Percentiles rank a stretch among this genome's conserved stretches.
These are phyloP conservation scores for Penicillium sp. DNA, from an alignment of 2,329 filamentous ascomycete species.

Conservation along the genomic window DNA sequence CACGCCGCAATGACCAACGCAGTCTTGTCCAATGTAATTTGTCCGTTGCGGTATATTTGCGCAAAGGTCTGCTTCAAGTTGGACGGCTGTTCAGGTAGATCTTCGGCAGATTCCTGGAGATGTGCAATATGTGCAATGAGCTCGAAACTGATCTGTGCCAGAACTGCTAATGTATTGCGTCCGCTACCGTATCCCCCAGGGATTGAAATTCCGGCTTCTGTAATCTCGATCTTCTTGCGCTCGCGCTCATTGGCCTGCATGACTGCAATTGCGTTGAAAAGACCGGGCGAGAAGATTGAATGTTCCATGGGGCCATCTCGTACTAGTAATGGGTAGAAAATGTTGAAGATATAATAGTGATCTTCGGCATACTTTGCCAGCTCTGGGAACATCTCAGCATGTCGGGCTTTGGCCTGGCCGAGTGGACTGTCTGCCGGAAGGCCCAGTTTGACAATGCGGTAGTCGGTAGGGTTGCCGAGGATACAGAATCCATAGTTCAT, in stretches of 20 bases:
- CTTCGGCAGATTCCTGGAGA: conserved; percentile 35
- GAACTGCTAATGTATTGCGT: conserved; percentile 42
- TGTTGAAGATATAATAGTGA: conserved; percentile 50
- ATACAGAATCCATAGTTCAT: conserved; percentile 53
- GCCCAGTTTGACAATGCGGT: conserved; percentile 46
- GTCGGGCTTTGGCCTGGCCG: conserved; percentile 38
- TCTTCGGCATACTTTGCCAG: conserved; percentile 35
- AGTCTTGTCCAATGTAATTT: conserved; percentile 43
- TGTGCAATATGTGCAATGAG: conserved; percentile 44
- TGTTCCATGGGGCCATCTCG: conserved; percentile 41
- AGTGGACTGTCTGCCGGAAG: conserved; percentile 45
- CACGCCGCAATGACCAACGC: conserved; percentile 46
- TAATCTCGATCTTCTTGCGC: conserved; percentile 38
- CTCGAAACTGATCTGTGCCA: conserved; percentile 48
- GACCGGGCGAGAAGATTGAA: conserved; percentile 47
- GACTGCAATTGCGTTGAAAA: conserved; percentile 48
- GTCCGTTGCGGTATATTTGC: conserved; percentile 48
- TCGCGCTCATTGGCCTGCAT: conserved; percentile 49
- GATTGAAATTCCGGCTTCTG: conserved; percentile 36
- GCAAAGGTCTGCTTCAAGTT: conserved; percentile 48
- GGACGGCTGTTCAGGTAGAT: conserved; percentile 30
- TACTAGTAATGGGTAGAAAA: conserved; percentile 47
- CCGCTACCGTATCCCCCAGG: conserved; percentile 38
- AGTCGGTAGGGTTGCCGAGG: conserved; percentile 48
- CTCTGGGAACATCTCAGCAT: conserved; percentile 39